These are phyloP conservation scores for Coprinopsis sp. DNA, from an alignment of 768 basidiomycete genomes.

Conservation along the genomic window DNA sequence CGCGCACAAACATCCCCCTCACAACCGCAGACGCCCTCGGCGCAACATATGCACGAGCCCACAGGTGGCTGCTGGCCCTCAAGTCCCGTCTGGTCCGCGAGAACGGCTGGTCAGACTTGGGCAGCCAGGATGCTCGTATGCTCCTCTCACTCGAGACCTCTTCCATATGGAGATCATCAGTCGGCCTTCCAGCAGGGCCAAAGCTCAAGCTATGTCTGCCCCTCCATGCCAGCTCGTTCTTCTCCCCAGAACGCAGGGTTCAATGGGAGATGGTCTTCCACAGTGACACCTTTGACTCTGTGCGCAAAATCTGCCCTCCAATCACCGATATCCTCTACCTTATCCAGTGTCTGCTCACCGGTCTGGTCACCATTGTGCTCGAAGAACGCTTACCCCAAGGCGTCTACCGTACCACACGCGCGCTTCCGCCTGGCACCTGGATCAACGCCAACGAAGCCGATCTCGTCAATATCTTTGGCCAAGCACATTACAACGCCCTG, in stretches of 20 bases:
- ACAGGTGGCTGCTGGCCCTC: conserved; percentile 67
- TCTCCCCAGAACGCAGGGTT: conserved; percentile 76
- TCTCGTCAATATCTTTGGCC: conserved; percentile 72
- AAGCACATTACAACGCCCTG: conserved; percentile 63
- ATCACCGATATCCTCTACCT: conserved; percentile 67
- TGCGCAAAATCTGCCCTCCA: conserved; percentile 62
- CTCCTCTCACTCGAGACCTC: conserved; percentile 76
- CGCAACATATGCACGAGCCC: conserved; percentile 74
- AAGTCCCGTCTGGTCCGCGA: conserved; percentile 60
- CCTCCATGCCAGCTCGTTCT: conserved; percentile 77
- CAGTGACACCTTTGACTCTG: conserved; percentile 67
- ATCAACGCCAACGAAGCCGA: conserved; percentile 62
- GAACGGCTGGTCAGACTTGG: conserved; percentile 64
- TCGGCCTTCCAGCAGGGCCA: conserved; percentile 73
- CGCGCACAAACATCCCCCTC: conserved; percentile 72
- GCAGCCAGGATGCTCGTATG: conserved; percentile 60
- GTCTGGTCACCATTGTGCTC: conserved; percentile 65
- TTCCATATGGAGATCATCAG: conserved; percentile 72
- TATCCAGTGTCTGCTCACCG: conserved; percentile 69
- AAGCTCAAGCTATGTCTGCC: conserved; percentile 70
- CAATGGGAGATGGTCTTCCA: conserved; percentile 93
- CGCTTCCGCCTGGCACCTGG: conserved; percentile 75
- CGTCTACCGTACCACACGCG: conserved; percentile 69
- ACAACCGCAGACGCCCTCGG: conserved; percentile 81
- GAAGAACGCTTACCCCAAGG: conserved; percentile 73